Percentiles rank a stretch among this genome's conserved stretches.
Conservation (phyloP, 2,329 filamentous ascomycete genomes). For the Claviceps quebecensis region DNA sequence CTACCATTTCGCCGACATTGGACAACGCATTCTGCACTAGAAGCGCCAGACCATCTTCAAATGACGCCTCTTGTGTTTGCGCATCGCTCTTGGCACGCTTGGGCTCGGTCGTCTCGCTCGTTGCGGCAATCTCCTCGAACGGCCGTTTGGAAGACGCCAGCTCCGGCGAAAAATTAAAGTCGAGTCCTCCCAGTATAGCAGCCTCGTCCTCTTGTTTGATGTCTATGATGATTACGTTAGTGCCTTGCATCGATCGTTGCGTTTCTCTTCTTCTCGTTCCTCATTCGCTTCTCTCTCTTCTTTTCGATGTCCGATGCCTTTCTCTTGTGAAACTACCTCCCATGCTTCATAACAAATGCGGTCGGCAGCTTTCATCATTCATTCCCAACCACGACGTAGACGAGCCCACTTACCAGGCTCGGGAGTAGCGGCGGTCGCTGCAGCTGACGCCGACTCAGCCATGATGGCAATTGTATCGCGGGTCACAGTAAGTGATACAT, state of each 20-base stretch:
- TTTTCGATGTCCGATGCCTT: no score
- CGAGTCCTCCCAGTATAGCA: slow-evolving; percentile 17
- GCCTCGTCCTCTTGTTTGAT: slow-evolving; percentile 26
- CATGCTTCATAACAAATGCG: no score
- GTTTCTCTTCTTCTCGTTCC: no score
- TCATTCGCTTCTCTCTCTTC: no score
- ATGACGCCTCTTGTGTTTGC: slow-evolving; percentile 14
- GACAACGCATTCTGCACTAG: slow-evolving; percentile 27
- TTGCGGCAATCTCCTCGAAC: slow-evolving; percentile 16
- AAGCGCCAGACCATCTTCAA: slow-evolving; percentile 23
- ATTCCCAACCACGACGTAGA: not conserved
- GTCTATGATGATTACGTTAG: slow-evolving; percentile 9
- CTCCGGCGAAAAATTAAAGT: slow-evolving; percentile 22
- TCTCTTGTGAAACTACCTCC: no score
- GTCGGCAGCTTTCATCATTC: no score
- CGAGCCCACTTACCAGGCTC: slow-evolving; percentile 19
- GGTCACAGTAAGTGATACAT: slow-evolving; percentile 12
- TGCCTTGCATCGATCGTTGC: no score
- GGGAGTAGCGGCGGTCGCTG: slow-evolving; percentile 20
- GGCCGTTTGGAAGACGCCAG: slow-evolving; percentile 24
- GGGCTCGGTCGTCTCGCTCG: slow-evolving; percentile 16
- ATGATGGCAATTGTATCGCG: slow-evolving; percentile 21
- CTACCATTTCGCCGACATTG: slow-evolving; percentile 24
- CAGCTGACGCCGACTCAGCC: slow-evolving; percentile 26
- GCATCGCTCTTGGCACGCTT: slow-evolving; percentile 22